Base-by-base conservation (phyloP, 1,139 yeast species). In the Hansenula anomala region DNA sequence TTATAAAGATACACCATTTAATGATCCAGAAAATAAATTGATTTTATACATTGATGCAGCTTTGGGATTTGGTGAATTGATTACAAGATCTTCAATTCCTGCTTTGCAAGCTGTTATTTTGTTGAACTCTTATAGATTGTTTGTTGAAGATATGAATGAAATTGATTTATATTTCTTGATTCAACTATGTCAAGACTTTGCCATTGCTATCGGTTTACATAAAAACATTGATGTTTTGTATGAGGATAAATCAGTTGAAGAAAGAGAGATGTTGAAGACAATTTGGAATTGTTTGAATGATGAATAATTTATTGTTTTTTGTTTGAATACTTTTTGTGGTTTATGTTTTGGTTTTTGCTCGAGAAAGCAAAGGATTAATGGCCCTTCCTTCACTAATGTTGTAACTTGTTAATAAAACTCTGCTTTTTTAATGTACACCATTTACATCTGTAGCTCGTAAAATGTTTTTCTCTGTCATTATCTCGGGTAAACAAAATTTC, bases 181-280 rank as follows among this genome's bases (percentile, higher is more conserved):
- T 8, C 48, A 44, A 30, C 34, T 44, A 16, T 46, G 49, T 26
- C 41, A 48, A 30, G 49, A 48, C 28, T 41, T 48, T 43, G 48
- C 50, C 17, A 46, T 46, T 24, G 47, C 51, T 1, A 33, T 48
- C 12, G 52, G 52, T 1, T 34, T 48, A 24, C 51, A 48, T 34
- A 48, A 48, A 37, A 44, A 48, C 37, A 46, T 47, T 16, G 52
- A 48, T 33, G 41, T 48, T 27, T 37, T 48, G 27, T 48, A 48
- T 30, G 44, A 43, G 25, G 47, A 44, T 37, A 40, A 32, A 22
- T 16, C 25, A 8, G 36, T 22, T 3, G 28, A 33, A 12, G 34
- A 34, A 11, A 27, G 43, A n/a, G 26, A 28, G 22, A 26, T 31
- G 32, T 17, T 40, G 22, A 37, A 37, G 17, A 34, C 33, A 12